Conservation (phyloP, 306 rosid genomes). For the Sindora glabra region DNA sequence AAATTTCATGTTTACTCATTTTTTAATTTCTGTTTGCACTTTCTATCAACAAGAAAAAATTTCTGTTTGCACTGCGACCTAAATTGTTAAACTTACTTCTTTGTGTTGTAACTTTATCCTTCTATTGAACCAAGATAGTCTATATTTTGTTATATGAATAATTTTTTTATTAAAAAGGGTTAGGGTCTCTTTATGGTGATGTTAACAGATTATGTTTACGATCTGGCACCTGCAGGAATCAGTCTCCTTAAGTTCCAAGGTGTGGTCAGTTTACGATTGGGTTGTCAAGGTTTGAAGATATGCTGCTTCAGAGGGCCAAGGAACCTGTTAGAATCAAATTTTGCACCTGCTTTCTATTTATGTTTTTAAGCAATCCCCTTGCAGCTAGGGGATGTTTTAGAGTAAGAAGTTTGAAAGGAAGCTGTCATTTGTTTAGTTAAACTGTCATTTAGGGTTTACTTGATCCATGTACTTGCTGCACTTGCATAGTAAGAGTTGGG, state of each 20-base stretch:
- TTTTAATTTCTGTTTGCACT: too few relatives aligned
- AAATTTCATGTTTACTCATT: too few relatives aligned
- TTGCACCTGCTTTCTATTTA: neutral
- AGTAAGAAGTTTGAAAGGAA: neutral
- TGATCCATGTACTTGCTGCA: too few relatives aligned
- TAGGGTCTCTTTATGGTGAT: conserved; percentile 3
- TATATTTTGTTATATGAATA: neutral
- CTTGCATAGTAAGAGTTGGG: too few relatives aligned
- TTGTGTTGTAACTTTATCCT: neutral
- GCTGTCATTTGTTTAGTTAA: too few relatives aligned
- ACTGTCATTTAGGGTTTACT: too few relatives aligned
- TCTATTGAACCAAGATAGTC: neutral
- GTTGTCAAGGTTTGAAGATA: conserved; percentile 16
- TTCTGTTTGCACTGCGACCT: too few relatives aligned
- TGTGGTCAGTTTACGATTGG: conserved; percentile 18
- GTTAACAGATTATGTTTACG: conserved; percentile 2
- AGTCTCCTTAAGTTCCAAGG: conserved; percentile 26
- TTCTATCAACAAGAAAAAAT: too few relatives aligned
- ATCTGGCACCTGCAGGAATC: conserved; percentile 45
- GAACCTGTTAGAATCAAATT: neutral
- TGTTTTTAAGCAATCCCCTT: neutral
- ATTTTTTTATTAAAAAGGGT: neutral
- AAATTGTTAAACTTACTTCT: too few relatives aligned
- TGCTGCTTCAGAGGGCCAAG: neutral
- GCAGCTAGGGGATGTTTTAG: conserved; percentile 6